Evolutionary conservation across 805 yeast species (phyloP).

Genomic region (Sporopachydermia lactativora): DNA sequence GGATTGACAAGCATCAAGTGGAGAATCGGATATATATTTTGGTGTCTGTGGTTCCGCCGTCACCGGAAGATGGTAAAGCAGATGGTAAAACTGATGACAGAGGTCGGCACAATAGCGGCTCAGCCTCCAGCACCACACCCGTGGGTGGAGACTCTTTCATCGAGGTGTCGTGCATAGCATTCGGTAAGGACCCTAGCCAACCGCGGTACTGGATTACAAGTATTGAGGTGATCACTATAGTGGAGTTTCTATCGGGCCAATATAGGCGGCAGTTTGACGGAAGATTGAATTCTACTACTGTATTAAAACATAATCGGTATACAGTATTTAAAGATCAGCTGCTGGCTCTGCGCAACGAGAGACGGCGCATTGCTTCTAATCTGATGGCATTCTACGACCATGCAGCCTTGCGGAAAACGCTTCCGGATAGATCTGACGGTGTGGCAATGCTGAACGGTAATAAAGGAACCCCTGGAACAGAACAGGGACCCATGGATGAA

Average conservation of each 20-base stretch:
- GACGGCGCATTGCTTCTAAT: not conserved
- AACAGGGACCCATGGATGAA: not conserved
- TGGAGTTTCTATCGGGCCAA: not conserved
- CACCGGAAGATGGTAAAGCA: too few species aligned
- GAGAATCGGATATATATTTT: not conserved
- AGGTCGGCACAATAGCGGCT: too few species aligned
- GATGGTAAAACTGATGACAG: slow-evolving; percentile 1
- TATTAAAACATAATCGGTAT: not conserved
- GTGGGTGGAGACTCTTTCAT: not conserved
- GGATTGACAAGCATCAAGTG: not conserved
- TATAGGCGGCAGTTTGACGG: slow-evolving; percentile 1
- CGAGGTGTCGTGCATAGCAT: not conserved
- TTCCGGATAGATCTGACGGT: slow-evolving; percentile 62
- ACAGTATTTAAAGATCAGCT: not conserved
- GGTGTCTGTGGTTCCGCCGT: not conserved
- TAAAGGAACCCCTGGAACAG: too few species aligned
- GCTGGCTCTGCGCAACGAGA: not conserved
- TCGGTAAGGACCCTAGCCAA: not conserved
- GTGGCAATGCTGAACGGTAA: not conserved
- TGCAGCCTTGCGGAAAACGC: slow-evolving; percentile 73
- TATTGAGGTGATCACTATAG: not conserved
- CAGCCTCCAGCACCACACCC: not conserved
- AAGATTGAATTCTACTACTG: not conserved
- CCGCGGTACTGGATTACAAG: not conserved
- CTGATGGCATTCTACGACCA: slow-evolving; percentile 41